These are phyloP conservation scores for Podospora anserina DNA, from an alignment of 495 filamentous ascomycete species.

Conservation along the genomic window DNA sequence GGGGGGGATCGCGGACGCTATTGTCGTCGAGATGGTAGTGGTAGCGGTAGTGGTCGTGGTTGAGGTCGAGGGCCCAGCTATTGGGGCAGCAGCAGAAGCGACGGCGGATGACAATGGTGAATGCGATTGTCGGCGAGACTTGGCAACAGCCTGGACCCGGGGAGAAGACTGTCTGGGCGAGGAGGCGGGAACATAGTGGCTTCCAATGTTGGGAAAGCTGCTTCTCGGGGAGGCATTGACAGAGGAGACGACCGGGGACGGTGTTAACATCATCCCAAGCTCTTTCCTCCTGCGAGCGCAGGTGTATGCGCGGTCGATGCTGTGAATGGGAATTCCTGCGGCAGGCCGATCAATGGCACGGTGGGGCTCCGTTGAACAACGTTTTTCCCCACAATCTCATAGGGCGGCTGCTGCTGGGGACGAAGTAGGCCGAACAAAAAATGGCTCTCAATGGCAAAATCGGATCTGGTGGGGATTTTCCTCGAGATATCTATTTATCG, in stretches of 20 bases:
- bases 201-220: constrained; percentile 32
- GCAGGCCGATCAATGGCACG: constrained; percentile 16
- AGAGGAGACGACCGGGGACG: constrained; percentile 43
- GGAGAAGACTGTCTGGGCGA: constrained; percentile 44
- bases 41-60: background rate
- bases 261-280: constrained; percentile 49
- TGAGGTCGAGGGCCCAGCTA: constrained; percentile 32
- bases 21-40: background rate
- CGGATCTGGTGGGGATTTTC: background rate
- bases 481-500: background rate
- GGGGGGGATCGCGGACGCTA: constrained; percentile 19
- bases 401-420: background rate
- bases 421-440: background rate
- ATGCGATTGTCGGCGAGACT: constrained; percentile 42
- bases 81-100: constrained; percentile 21
- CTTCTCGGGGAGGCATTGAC: constrained; percentile 46
- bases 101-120: constrained; percentile 30
- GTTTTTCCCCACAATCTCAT: constrained; percentile 1
- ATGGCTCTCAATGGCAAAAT: background rate
- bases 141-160: constrained; percentile 41
- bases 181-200: constrained; percentile 43
- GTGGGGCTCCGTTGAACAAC: constrained; percentile 20
- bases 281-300: constrained; percentile 29
- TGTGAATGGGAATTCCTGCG: constrained; percentile 17
- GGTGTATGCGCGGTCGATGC: constrained; percentile 21